These are phyloP conservation scores for Ambrosia trifida DNA, from an alignment of 129 eudicot genomes.

Conservation along the genomic window DNA sequence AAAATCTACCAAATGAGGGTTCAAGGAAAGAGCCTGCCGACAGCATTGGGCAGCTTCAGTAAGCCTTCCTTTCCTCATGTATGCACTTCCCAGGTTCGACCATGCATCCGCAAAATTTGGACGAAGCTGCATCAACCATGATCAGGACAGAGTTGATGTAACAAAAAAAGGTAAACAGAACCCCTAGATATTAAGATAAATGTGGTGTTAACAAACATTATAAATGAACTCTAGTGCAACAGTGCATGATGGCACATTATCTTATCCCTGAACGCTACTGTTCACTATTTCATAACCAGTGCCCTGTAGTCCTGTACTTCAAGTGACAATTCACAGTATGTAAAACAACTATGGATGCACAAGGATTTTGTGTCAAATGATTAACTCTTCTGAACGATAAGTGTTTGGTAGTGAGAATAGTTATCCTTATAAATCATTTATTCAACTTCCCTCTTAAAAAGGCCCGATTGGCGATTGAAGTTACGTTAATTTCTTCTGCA, in stretches of 20 bases:
- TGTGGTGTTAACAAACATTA: neutral
- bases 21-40: constrained; percentile 94
- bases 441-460: constrained; percentile 15
- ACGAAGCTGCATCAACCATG: constrained; percentile 69
- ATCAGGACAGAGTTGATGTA: neutral
- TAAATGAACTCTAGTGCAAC: constrained; percentile 2
- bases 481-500: neutral
- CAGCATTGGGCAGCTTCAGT: constrained; percentile 95
- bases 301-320: neutral
- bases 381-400: neutral
- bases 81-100: constrained; percentile 97
- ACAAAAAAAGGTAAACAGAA: neutral
- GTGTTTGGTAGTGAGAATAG: constrained; percentile 4
- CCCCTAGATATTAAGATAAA: neutral
- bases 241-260: neutral
- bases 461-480: neutral
- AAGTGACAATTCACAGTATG: neutral
- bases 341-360: neutral
- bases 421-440: constrained; percentile 4
- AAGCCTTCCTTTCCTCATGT: constrained; percentile 89
- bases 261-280: neutral
- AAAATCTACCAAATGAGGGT: constrained; percentile 73
- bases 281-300: neutral
- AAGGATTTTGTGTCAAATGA: neutral
- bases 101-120: constrained; percentile 99